Evolutionary conservation across 1,284 basidiomycete genomes (phyloP), one percentile per base, ranked within the genome.

Genomic region (Tilletiaria anomala): DNA sequence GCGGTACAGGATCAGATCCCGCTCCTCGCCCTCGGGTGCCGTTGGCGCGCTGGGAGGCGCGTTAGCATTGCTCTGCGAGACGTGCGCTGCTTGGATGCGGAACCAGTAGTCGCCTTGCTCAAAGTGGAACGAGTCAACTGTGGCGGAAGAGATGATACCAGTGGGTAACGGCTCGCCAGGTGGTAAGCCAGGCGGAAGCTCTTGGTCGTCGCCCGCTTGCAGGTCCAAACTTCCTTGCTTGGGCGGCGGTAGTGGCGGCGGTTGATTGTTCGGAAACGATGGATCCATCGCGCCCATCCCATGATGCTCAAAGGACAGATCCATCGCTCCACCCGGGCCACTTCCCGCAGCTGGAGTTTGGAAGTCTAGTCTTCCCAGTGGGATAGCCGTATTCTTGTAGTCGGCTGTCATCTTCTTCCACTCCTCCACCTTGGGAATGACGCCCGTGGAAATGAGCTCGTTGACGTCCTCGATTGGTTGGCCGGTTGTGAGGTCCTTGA

Each of bases 51-150:
- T n/a, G 26, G 26, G 26, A 29, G 26, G 26, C 8, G 26, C 26
- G 26, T 8, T 8, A n/a, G 26, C 10, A 29, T 8, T 8, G n/a
- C 10, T 8, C 26, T n/a, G n/a, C 2, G 61, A 49, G 17, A 57
- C 35, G 69, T 81, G 96, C 35, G 80, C 70, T 35, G 83, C 88
- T 61, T 91, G 79, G 38, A 96, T 76, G 29, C 88, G 79, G 76
- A 96, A 97, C 88, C 91, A 96, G 69, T 88, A 96, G 58, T 91
- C 83, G 12, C 86, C 80, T 72, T 83, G 83, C 68, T 99, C 93
- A 63, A 78, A 82, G 70, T 97, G 93, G 73, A 93, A 96, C 10
- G 87, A 89, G 44, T 88, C 83, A 39, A 97, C 86, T 45, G 81
- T 78, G n/a, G 87, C 85, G 19, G 79, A 77, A 5, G 86, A 76